phyloP scores from a whole-genome alignment of 1,284 basidiomycete species.

The Sanghuangporus sanghuang region DNA sequence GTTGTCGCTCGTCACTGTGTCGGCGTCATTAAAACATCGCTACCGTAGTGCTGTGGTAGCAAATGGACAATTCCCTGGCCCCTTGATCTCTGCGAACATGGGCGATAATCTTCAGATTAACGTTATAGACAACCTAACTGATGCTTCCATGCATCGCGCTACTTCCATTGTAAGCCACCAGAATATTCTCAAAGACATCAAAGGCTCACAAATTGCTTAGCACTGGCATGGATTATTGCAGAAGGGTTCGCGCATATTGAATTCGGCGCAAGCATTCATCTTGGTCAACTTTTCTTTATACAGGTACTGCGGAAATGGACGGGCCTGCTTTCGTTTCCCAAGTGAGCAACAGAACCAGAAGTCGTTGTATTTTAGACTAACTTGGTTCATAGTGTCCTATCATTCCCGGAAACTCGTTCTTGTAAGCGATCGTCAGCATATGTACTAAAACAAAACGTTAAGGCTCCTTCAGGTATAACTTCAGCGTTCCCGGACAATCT shows the following conservation, averaged over 20 bases:
- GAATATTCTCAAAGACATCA: neutral
- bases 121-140: constrained; percentile 21
- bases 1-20: neutral
- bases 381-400: constrained; percentile 24
- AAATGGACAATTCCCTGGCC: constrained; percentile 26
- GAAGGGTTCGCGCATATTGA: constrained; percentile 32
- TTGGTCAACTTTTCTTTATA: neutral
- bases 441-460: neutral
- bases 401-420: constrained; percentile 25
- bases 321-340: constrained; percentile 35
- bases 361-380: neutral
- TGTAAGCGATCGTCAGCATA: constrained; percentile 7
- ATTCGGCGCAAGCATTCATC: neutral
- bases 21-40: neutral
- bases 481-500: constrained; percentile 27
- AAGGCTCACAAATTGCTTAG: constrained; percentile 23
- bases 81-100: constrained; percentile 27
- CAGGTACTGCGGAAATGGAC: constrained; percentile 21
- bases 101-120: constrained; percentile 25
- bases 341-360: neutral
- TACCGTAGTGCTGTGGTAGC: constrained; percentile 21
- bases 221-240: constrained; percentile 48
- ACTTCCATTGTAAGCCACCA: constrained; percentile 24
- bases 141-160: constrained; percentile 20
- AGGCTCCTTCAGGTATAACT: constrained; percentile 20